Evolutionary conservation across 2,329 filamentous ascomycete genomes (phyloP), one percentile per base, ranked within the genome.

Genomic region (Lachnellula occidentalis): DNA sequence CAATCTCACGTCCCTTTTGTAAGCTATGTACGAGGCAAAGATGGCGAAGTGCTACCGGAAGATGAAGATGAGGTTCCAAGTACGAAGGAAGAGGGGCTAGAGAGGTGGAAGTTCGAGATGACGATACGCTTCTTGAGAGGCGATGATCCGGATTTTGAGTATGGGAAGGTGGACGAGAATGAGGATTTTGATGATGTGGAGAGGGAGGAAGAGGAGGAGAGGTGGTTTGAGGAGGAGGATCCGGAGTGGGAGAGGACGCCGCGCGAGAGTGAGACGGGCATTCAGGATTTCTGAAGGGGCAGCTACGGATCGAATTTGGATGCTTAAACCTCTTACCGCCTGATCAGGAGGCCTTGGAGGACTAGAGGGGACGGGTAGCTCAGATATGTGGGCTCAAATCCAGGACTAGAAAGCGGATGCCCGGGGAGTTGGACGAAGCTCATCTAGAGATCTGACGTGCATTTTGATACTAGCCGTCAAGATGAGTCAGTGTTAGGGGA

Each of bases 141-240:
- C 0, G 66, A 67, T 5, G 68, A 70, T 59, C 54, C 50, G n/a
- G 68, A 70, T 43, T 69, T 70, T 56, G 61, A 69, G 41, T 70
- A 70, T 54, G 51, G 50, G 34, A 43, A 46, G 19, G 61, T 70
- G 17, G 68, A 70, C 63, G 61, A 63, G 43, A 66, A 58, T 53
- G 66, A 66, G 9, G 67, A 68, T 24, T 66, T 53, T 49, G 68
- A 70, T 60, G 60, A 59, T 42, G 59, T 70, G 37, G 68, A 69
- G 50, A 57, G 61, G 22, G 58, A 58, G 47, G 68, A 70, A 54
- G 63, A 58, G 34, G 67, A 69, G 53, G 68, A 70, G 42, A 59
- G 53, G 48, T 70, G 65, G 66, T 70, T 70, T 65, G 67, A 70
- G 15, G 66, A 68, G 17, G 68, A 70, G 56, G 66, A 69, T 53